phyloP scores from a whole-genome alignment of 345 rosid genomes.

The Ceriops tagal region DNA sequence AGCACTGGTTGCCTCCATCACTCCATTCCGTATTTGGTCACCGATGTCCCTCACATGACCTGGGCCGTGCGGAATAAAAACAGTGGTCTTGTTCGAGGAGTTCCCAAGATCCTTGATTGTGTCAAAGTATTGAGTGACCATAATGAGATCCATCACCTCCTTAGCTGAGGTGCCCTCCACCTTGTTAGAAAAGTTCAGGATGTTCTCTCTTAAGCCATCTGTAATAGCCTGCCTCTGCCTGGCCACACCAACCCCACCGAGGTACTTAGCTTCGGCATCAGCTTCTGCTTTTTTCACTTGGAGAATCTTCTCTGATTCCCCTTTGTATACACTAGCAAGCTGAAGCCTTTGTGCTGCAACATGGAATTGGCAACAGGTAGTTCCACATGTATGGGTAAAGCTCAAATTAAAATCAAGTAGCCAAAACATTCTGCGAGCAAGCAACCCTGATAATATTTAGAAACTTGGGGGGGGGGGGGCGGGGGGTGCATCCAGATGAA shows the following conservation, averaged over 20 bases:
- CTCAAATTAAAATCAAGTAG: background rate
- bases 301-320: slow-evolving; percentile 94
- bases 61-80: slow-evolving; percentile 96
- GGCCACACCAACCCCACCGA: slow-evolving; percentile 96
- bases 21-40: slow-evolving; percentile 82
- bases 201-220: slow-evolving; percentile 94
- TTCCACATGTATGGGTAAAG: background rate
- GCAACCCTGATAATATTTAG: no score
- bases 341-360: slow-evolving; percentile 92
- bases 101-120: slow-evolving; percentile 88
- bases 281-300: slow-evolving; percentile 91
- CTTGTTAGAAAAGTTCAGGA: slow-evolving; percentile 82
- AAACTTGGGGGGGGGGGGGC: no score
- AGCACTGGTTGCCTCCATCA: slow-evolving; percentile 81
- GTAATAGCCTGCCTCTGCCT: slow-evolving; percentile 98
- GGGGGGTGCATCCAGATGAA: background rate
- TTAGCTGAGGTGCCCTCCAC: slow-evolving; percentile 86
- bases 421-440: no score
- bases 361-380: slow-evolving; percentile 3
- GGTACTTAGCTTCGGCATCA: slow-evolving; percentile 90
- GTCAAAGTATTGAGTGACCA: slow-evolving; percentile 96
- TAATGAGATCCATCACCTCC: slow-evolving; percentile 97
- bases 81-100: slow-evolving; percentile 89
- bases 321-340: slow-evolving; percentile 98
- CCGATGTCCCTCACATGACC: slow-evolving; percentile 88